Conservation (phyloP, 495 filamentous ascomycete species). For the Hypoxylon fuscum region DNA sequence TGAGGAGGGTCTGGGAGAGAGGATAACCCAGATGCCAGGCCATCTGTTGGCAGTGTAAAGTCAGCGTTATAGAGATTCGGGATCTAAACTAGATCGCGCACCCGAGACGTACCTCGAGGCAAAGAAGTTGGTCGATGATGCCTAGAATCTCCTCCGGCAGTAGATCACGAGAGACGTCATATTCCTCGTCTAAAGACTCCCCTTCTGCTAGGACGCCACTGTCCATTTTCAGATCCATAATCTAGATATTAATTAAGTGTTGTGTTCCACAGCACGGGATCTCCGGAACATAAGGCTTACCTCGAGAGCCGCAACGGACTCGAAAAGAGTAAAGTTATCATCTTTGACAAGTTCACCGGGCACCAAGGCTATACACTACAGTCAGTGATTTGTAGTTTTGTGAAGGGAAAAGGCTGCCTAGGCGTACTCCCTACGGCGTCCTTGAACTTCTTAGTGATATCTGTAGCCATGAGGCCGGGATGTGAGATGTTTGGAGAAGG, state of each 20-base stretch:
- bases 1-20: constrained; percentile 92
- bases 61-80: constrained; percentile 25
- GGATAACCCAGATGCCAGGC: constrained; percentile 96
- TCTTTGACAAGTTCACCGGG: constrained; percentile 91
- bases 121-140: constrained; percentile 93
- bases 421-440: constrained; percentile 70
- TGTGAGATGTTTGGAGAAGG: constrained; percentile 50
- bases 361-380: constrained; percentile 65
- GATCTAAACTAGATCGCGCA: neutral
- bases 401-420: neutral
- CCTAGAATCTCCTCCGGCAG: constrained; percentile 84
- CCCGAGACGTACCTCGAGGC: constrained; percentile 75
- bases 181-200: constrained; percentile 84
- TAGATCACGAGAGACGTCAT: constrained; percentile 76
- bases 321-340: constrained; percentile 91
- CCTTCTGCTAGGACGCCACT: constrained; percentile 81
- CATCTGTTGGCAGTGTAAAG: constrained; percentile 67
- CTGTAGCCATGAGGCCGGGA: constrained; percentile 64
- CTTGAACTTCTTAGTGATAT: constrained; percentile 82
- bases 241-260: constrained; percentile 59
- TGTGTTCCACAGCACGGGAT: constrained; percentile 6
- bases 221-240: constrained; percentile 99
- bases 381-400: constrained; percentile 15
- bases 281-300: constrained; percentile 54
- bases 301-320: constrained; percentile 94